Base-by-base conservation (phyloP, 1,284 basidiomycete species). In the Apiotrichum veenhuisii region DNA sequence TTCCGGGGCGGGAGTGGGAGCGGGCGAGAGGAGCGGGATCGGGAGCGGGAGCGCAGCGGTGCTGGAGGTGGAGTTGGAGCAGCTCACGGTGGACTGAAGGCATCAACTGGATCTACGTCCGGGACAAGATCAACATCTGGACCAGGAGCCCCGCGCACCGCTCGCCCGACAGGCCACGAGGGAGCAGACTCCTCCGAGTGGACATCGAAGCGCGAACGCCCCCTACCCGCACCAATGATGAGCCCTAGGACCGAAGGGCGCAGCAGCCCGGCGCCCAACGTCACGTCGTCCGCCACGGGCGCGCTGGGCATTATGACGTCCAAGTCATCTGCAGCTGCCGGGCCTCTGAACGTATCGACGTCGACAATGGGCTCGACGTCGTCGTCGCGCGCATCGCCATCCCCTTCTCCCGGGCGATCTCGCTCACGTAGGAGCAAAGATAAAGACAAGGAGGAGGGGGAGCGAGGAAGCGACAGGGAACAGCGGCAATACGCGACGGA, bases 391-490 rank as follows among this genome's bases (percentile, higher is more conserved):
- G 11, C 20, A 3, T 17, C n/a, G 20, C n/a, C 25, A 0, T 47
- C 52, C 25, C 43, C 44, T 1, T 4, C 43, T 4, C 36, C 34
- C 10, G 37, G 44, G 3, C 43, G 36, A 37, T 2, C 20, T 3
- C 25, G 17, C 9, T 51, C 51, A 17, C 40, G 54, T 14, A 56
- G 56, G 54, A 54, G 58, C 37, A 60, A 60, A 43, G 58, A 60
- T n/a, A 8, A 14, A 18, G 36, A 37, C 8, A 14, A 18, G 36
- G 14, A 37, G 17, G 15, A 37, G 36, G 14, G 36, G 17, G 36
- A 37, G 20, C 50, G 58, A 14, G 58, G 46, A 17, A 22, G 20
- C 43, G 50, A 55, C n/a, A 51, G 40, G 18, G 17, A 17, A 36
- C 34, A 11, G 34, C 34, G 17, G 51, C 15, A n/a, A n/a, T 3